Conservation (phyloP, 345 rosid genomes). For the Odontarrhena argentea region DNA sequence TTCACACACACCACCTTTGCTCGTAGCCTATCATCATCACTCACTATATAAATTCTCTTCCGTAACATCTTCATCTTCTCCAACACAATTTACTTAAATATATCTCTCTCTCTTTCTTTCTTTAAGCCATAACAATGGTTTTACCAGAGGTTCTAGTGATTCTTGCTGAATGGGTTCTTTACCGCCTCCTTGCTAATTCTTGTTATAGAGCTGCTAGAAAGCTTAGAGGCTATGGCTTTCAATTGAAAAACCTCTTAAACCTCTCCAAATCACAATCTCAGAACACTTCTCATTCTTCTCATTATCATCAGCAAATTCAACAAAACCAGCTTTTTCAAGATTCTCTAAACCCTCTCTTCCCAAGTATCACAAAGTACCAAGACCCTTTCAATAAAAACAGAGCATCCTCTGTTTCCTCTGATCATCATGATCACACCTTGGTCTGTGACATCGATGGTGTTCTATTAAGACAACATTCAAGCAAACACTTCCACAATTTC, state of each 20-base stretch:
- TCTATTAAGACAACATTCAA: constrained; percentile 47
- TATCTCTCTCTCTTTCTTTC: constrained; percentile 1
- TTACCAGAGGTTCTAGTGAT: constrained; percentile 53
- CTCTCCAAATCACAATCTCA: constrained; percentile 28
- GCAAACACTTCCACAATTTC: constrained; percentile 49
- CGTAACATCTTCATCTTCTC: constrained; percentile 22
- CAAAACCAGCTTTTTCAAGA: constrained; percentile 19
- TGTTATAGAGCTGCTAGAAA: constrained; percentile 68
- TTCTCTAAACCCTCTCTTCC: constrained; percentile 38
- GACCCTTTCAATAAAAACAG: constrained; percentile 42
- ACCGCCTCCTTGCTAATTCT: constrained; percentile 62
- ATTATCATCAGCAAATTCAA: constrained; percentile 23
- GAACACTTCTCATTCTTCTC: constrained; percentile 30
- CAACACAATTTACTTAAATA: constrained; percentile 27
- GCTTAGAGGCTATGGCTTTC: constrained; percentile 58
- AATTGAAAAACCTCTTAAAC: constrained; percentile 42
- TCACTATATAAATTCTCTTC: constrained; percentile 30
- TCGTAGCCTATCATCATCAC: constrained; percentile 33
- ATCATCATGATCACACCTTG: constrained; percentile 35
- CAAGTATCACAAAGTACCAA: constrained; percentile 43
- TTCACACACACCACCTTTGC: constrained; percentile 45
- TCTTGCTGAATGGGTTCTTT: constrained; percentile 62
- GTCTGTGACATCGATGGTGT: constrained; percentile 73
- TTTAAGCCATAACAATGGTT: constrained; percentile 47
- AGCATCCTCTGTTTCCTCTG: constrained; percentile 38